phyloP scores from a whole-genome alignment of 164 flowering plant genomes.

The Pachysandra terminalis region DNA sequence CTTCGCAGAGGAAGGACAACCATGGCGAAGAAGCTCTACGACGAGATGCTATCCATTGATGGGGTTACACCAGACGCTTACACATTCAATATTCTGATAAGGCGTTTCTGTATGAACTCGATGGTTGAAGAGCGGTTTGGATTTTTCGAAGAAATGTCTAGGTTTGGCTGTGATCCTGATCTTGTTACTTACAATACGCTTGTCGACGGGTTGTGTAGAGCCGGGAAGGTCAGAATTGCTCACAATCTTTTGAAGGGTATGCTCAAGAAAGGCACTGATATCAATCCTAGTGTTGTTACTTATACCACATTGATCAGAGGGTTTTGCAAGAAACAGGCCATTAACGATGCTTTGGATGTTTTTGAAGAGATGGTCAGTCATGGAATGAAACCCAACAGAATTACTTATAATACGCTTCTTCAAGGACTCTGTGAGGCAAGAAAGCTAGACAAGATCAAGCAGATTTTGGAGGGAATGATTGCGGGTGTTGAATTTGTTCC shows the following conservation, averaged over 20 bases:
- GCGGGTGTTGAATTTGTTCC: constrained; percentile 49
- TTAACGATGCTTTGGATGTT: constrained; percentile 49
- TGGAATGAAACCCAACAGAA: constrained; percentile 49
- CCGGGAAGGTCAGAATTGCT: constrained; percentile 59
- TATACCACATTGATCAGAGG: constrained; percentile 84
- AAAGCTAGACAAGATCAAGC: constrained; percentile 59
- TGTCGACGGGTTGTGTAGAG: constrained; percentile 76
- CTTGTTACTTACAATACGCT: constrained; percentile 70
- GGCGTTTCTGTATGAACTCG: constrained; percentile 66
- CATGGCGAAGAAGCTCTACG: constrained; percentile 40
- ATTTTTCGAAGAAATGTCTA: constrained; percentile 61
- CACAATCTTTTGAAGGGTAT: constrained; percentile 65
- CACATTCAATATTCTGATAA: constrained; percentile 64
- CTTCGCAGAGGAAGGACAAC: constrained; percentile 45
- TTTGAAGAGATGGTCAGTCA: constrained; percentile 51
- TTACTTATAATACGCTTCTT: constrained; percentile 64
- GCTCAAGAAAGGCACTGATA: constrained; percentile 37
- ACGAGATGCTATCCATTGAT: constrained; percentile 54
- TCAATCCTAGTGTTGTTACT: constrained; percentile 71
- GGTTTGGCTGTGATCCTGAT: constrained; percentile 46
- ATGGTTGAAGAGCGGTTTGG: constrained; percentile 69
- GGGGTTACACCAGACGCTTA: constrained; percentile 51
- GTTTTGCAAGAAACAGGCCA: constrained; percentile 54
- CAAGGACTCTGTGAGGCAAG: constrained; percentile 72
- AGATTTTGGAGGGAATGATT: constrained; percentile 42